A percentile compares a stretch with the other conserved stretches of the same genome.
These are phyloP conservation scores for Monosporascus sp. DNA, from an alignment of 2,329 filamentous ascomycete genomes.

Conservation along the genomic window DNA sequence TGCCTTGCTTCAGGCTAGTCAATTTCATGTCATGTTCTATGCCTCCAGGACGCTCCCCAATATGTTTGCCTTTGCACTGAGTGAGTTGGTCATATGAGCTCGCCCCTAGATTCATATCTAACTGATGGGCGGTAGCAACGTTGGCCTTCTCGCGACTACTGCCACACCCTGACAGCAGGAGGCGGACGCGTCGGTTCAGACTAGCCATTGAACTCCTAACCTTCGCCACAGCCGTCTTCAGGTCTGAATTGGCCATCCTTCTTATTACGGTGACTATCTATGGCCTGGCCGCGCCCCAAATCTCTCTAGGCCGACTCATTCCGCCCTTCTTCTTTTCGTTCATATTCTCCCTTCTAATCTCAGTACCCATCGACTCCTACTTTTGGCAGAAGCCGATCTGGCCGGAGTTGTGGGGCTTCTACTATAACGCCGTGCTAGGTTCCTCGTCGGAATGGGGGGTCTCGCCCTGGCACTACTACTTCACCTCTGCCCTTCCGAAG, in stretches of 20 bases:
- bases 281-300: slow-evolving; percentile 42
- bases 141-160: slow-evolving; percentile 51
- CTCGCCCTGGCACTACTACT: slow-evolving; percentile 82
- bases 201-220: slow-evolving; percentile 71
- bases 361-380: slow-evolving; percentile 78
- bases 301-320: slow-evolving; percentile 41
- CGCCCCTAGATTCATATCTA: too few relatives aligned
- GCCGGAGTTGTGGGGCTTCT: slow-evolving; percentile 86
- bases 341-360: slow-evolving; percentile 59
- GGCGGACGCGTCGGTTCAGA: slow-evolving; percentile 43
- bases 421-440: slow-evolving; percentile 83
- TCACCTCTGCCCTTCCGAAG: slow-evolving; percentile 72
- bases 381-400: slow-evolving; percentile 88
- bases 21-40: slow-evolving; percentile 94
- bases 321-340: slow-evolving; percentile 61
- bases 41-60: slow-evolving; percentile 88
- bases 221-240: slow-evolving; percentile 76
- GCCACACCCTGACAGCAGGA: slow-evolving; percentile 26
- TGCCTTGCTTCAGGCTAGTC: slow-evolving; percentile 67
- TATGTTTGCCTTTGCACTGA: slow-evolving; percentile 88
- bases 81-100: slow-evolving; percentile 41
- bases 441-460: slow-evolving; percentile 84
- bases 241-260: slow-evolving; percentile 81
- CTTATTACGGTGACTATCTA: slow-evolving; percentile 63
- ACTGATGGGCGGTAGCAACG: slow-evolving; percentile 46